Evolutionary conservation across 768 basidiomycete genomes (phyloP).

Genomic region (Trametopsis cervina): DNA sequence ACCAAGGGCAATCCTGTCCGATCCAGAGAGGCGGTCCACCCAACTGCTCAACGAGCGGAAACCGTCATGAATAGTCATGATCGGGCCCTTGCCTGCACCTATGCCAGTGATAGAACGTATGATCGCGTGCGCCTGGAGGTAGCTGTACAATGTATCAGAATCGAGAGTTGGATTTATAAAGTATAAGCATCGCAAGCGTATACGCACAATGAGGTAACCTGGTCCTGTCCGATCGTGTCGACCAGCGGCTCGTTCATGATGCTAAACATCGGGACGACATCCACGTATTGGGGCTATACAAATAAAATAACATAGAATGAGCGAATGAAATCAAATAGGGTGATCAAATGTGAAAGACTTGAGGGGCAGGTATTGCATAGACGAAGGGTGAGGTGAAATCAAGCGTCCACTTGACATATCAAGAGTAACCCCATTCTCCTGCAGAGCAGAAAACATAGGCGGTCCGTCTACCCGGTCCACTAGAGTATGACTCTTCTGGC

Average conservation of each 20-base stretch:
- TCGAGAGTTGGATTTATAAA: too few species aligned
- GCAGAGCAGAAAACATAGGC: too few species aligned
- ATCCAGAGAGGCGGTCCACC: slow-evolving; percentile 32
- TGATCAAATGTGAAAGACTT: background rate
- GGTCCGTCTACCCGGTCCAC: too few species aligned
- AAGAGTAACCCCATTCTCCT: too few species aligned
- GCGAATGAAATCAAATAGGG: background rate
- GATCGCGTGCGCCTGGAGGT: slow-evolving; percentile 51
- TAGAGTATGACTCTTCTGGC: too few species aligned
- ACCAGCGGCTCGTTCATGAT: slow-evolving; percentile 59
- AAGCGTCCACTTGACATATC: too few species aligned
- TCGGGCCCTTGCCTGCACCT: slow-evolving; percentile 57
- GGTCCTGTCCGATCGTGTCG: slow-evolving; percentile 43
- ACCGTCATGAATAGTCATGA: slow-evolving; percentile 45
- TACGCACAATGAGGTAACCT: too few species aligned
- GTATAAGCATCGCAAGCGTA: too few species aligned
- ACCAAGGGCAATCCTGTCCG: slow-evolving; percentile 39
- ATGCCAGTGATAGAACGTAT: slow-evolving; percentile 68
- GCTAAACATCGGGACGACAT: slow-evolving; percentile 55
- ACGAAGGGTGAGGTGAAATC: background rate
- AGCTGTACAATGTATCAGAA: too few species aligned
- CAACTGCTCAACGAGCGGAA: slow-evolving; percentile 41
- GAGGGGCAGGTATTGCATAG: background rate
- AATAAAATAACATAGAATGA: too few species aligned
- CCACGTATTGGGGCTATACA: slow-evolving; percentile 44